Evolutionary conservation across 306 rosid species (phyloP).

Genomic region (Prinsepia uniflora): DNA sequence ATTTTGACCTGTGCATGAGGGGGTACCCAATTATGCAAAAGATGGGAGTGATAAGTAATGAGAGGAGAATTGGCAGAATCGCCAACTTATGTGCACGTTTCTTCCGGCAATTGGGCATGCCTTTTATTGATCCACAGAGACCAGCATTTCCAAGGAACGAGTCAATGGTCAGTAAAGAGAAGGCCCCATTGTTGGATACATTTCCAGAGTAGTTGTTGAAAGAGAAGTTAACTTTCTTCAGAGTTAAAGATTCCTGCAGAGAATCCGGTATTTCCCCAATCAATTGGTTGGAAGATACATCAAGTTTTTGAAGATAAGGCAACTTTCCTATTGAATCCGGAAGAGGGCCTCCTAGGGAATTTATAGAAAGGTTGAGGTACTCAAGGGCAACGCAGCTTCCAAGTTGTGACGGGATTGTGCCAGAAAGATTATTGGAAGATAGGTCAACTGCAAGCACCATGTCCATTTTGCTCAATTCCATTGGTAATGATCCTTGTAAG

Average conservation of each 20-base stretch:
- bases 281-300: slow-evolving; percentile 71
- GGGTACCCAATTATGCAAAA: slow-evolving; percentile 44
- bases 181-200: slow-evolving; percentile 56
- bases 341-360: slow-evolving; percentile 60
- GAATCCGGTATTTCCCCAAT: slow-evolving; percentile 57
- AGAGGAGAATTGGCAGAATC: slow-evolving; percentile 43
- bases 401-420: slow-evolving; percentile 73
- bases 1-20: slow-evolving; percentile 34
- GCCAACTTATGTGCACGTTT: slow-evolving; percentile 41
- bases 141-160: slow-evolving; percentile 60
- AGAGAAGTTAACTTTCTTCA: slow-evolving; percentile 66
- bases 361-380: slow-evolving; percentile 64
- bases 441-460: slow-evolving; percentile 85
- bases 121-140: slow-evolving; percentile 64
- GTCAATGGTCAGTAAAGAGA: slow-evolving; percentile 50
- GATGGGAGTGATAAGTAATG: slow-evolving; percentile 49
- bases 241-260: slow-evolving; percentile 55
- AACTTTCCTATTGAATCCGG: slow-evolving; percentile 67
- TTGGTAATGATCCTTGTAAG: slow-evolving; percentile 60
- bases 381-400: slow-evolving; percentile 80
- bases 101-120: slow-evolving; percentile 57
- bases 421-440: slow-evolving; percentile 68
- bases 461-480: slow-evolving; percentile 90
- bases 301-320: slow-evolving; percentile 57
- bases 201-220: slow-evolving; percentile 71